These are phyloP conservation scores for Eremothecium sinecaudum DNA, from an alignment of 1,139 yeast genomes.

Conservation along the genomic window DNA sequence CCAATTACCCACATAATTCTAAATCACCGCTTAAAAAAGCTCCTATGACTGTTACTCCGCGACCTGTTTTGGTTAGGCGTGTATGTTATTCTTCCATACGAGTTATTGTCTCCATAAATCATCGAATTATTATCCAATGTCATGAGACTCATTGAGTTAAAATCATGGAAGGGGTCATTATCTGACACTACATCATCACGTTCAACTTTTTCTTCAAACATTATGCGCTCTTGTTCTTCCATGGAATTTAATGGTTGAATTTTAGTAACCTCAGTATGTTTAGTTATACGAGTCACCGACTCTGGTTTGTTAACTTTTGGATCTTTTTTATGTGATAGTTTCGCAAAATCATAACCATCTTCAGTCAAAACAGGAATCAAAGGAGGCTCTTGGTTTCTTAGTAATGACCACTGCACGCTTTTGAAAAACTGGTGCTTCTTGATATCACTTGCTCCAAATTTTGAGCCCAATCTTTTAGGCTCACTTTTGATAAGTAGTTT, in stretches of 20 bases:
- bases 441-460: conserved; percentile 89
- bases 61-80: conserved; percentile 39
- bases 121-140: conserved; percentile 51
- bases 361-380: conserved; percentile 81
- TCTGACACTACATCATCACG: conserved; percentile 29
- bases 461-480: conserved; percentile 75
- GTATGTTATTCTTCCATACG: conserved; percentile 60
- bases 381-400: conserved; percentile 89
- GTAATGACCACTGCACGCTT: conserved; percentile 86
- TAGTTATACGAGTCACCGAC: not conserved
- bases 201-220: conserved; percentile 32
- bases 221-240: conserved; percentile 34
- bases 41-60: conserved; percentile 32
- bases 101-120: conserved; percentile 43
- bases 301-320: conserved; percentile 13
- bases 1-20: too few species aligned
- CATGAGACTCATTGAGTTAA: conserved; percentile 81
- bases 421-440: conserved; percentile 87
- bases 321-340: conserved; percentile 23
- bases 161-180: conserved; percentile 76
- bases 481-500: conserved; percentile 85
- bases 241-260: conserved; percentile 14
- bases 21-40: conserved; percentile 34
- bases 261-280: conserved; percentile 1
- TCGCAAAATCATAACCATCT: conserved; percentile 37